Conservation (phyloP, 208 protist genomes). For the Crithidia bombi region DNA sequence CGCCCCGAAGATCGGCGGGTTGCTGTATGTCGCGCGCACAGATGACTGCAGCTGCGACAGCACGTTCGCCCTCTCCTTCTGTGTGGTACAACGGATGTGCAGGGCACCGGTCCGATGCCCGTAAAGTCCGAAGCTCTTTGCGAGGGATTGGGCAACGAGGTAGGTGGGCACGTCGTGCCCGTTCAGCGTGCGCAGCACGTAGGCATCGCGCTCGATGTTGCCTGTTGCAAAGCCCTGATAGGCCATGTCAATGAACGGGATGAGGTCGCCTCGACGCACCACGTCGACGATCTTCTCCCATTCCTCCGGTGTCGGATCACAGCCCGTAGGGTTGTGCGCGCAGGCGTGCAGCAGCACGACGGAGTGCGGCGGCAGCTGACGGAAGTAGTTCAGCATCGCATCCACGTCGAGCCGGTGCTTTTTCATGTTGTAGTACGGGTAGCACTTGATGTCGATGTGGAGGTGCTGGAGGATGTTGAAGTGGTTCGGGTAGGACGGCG, state of each 20-base stretch:
- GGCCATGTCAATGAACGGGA: slow-evolving; percentile 95
- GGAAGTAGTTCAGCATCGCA: slow-evolving; percentile 71
- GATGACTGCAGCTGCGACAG: slow-evolving; percentile 92
- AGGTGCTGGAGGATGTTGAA: slow-evolving; percentile 63
- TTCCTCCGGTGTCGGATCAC: slow-evolving; percentile 94
- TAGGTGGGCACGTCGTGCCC: slow-evolving; percentile 68
- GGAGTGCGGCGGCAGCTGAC: slow-evolving; percentile 62
- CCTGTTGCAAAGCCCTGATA: slow-evolving; percentile 97
- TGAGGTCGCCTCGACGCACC: slow-evolving; percentile 71
- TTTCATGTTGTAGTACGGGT: slow-evolving; percentile 77
- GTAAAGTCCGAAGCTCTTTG: slow-evolving; percentile 98
- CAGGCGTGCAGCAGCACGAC: slow-evolving; percentile 97
- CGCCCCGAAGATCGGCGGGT: slow-evolving; percentile 95
- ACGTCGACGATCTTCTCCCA: slow-evolving; percentile 92
- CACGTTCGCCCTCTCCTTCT: slow-evolving; percentile 71
- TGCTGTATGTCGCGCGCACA: slow-evolving; percentile 96
- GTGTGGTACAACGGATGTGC: slow-evolving; percentile 69
- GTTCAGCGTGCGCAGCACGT: slow-evolving; percentile 66
- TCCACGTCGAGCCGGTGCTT: slow-evolving; percentile 71
- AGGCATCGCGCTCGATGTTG: slow-evolving; percentile 92
- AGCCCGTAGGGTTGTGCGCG: slow-evolving; percentile 98
- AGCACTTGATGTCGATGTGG: slow-evolving; percentile 45
- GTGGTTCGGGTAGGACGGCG: slow-evolving; percentile 86
- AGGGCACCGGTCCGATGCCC: slow-evolving; percentile 95
- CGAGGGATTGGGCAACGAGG: slow-evolving; percentile 94